A percentile compares a stretch with the other conserved stretches of the same genome.
Evolutionary conservation across 495 filamentous ascomycete species (phyloP).

Genomic region (Penicillium subrubescens): DNA sequence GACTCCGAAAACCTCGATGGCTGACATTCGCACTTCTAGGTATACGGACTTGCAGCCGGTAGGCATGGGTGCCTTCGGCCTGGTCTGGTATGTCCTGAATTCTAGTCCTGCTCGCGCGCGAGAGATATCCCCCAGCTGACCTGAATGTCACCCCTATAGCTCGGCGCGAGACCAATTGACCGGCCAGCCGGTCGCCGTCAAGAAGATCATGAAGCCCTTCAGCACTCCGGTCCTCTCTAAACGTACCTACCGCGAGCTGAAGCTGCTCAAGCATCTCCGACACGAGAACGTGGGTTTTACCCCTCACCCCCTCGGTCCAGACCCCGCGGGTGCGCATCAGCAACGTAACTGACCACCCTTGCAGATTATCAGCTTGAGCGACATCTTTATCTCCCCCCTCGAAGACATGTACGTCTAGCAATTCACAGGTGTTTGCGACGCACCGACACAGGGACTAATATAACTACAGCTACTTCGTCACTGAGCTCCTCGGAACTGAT

Average conservation of each 20-base stretch:
- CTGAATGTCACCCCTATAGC: conserved; percentile 46
- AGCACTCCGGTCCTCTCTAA: conserved; percentile 97
- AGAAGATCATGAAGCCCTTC: conserved; percentile 99
- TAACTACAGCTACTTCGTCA: conserved; percentile 83
- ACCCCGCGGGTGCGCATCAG: neutral
- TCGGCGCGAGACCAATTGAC: conserved; percentile 98
- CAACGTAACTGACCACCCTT: conserved; percentile 18
- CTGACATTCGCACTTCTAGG: conserved; percentile 48
- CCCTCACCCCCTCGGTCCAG: neutral
- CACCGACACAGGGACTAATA: conserved; percentile 32
- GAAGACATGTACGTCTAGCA: conserved; percentile 85
- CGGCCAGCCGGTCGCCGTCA: conserved; percentile 90
- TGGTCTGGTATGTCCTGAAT: conserved; percentile 78
- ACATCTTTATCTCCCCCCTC: conserved; percentile 98
- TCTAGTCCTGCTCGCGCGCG: conserved; percentile 19
- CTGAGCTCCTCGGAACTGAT: conserved; percentile 95
- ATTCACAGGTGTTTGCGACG: conserved; percentile 1
- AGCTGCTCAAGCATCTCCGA: conserved; percentile 92
- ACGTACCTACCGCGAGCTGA: conserved; percentile 95
- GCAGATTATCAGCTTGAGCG: conserved; percentile 95
- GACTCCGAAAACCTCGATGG: neutral
- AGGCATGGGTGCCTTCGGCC: conserved; percentile 97
- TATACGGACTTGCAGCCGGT: conserved; percentile 98
- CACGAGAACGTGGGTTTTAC: conserved; percentile 82
- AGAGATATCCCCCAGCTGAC: conserved; percentile 18